A percentile compares a stretch with the other conserved stretches of the same genome.
Evolutionary conservation across 2,329 filamentous ascomycete genomes (phyloP).

Genomic region (Fusarium pseudonygamai): DNA sequence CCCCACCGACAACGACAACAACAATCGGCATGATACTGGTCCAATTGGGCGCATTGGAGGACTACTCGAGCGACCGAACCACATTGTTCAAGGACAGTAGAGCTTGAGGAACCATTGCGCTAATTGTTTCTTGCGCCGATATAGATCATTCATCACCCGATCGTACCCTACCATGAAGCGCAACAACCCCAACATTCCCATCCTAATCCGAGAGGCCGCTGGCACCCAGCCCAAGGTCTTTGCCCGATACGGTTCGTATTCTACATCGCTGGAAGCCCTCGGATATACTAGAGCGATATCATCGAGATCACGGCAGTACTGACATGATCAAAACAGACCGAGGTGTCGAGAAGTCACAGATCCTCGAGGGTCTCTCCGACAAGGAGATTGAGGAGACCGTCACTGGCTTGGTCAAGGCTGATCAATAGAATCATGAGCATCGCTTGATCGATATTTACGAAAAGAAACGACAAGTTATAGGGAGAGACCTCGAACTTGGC

Average conservation of each 20-base stretch:
- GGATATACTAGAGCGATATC: neutral
- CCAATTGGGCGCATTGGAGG: conserved; percentile 24
- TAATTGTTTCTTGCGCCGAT: conserved; percentile 25
- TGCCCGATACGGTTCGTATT: conserved; percentile 84
- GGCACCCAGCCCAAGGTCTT: conserved; percentile 87
- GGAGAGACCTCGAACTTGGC: neutral
- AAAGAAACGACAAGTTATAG: conserved; percentile 5
- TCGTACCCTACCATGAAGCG: conserved; percentile 99
- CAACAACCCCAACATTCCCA: conserved; percentile 93
- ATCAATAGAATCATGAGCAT: conserved; percentile 21
- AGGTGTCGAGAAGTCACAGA: conserved; percentile 65
- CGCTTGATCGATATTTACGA: neutral
- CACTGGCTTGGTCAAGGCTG: conserved; percentile 60
- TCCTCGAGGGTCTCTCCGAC: conserved; percentile 67
- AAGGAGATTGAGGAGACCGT: conserved; percentile 71
- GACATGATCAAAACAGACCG: conserved; percentile 54
- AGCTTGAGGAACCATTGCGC: conserved; percentile 2
- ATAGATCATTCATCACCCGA: conserved; percentile 86
- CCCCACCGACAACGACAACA: conserved; percentile 5
- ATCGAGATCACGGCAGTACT: conserved; percentile 7
- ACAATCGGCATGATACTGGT: neutral
- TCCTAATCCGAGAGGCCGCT: conserved; percentile 91
- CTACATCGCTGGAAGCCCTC: neutral
- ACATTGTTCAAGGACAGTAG: neutral
- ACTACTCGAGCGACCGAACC: neutral